phyloP scores from a whole-genome alignment of 2,329 filamentous ascomycete species.

The Dissoconium aciculare region DNA sequence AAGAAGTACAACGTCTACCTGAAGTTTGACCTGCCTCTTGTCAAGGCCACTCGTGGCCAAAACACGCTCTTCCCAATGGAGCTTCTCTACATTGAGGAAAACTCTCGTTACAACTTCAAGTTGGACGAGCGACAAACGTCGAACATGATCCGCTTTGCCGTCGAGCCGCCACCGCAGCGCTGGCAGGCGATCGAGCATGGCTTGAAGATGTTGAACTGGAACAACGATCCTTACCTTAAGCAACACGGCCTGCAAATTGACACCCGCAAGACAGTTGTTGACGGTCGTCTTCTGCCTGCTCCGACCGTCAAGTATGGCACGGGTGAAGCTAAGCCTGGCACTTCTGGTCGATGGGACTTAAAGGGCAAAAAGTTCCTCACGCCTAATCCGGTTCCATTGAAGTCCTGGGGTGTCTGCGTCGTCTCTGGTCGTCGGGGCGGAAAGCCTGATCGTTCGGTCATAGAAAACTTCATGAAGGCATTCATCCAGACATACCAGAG shows the following conservation, averaged over 20 bases:
- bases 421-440: conserved; percentile 42
- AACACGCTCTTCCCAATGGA: conserved; percentile 43
- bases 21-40: conserved; percentile 37
- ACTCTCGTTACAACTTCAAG: conserved; percentile 45
- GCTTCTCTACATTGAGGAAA: conserved; percentile 35
- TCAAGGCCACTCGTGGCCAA: conserved; percentile 40
- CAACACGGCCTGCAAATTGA: conserved; percentile 63
- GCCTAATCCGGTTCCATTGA: conserved; percentile 43
- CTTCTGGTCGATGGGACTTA: conserved; percentile 71
- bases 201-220: conserved; percentile 53
- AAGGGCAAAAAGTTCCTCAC: conserved; percentile 63
- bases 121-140: conserved; percentile 51
- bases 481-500: conserved; percentile 47
- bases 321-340: conserved; percentile 43
- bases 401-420: conserved; percentile 60
- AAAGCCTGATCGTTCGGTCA: conserved; percentile 28
- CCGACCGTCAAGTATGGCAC: conserved; percentile 55
- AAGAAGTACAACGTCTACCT: conserved; percentile 36
- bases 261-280: conserved; percentile 42
- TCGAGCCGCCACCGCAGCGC: conserved; percentile 59
- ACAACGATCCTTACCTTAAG: conserved; percentile 50
- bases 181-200: conserved; percentile 52
- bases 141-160: conserved; percentile 85
- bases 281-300: conserved; percentile 55
- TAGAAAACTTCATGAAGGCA: conserved; percentile 41